phyloP scores from a whole-genome alignment of 495 filamentous ascomycete genomes.

The Xylaria acuta region DNA sequence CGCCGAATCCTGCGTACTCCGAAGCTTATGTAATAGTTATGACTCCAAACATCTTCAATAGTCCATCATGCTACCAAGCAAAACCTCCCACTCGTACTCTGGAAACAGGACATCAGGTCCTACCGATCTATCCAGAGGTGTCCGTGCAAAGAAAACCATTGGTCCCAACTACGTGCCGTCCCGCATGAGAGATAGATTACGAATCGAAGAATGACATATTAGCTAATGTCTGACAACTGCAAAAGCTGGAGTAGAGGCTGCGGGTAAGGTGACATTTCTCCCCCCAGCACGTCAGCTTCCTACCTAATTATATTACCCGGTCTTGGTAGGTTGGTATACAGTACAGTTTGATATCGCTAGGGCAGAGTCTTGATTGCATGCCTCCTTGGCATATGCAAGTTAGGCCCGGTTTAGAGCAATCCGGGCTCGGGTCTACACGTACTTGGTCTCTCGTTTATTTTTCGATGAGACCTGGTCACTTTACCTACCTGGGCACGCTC shows the following conservation, averaged over 20 bases:
- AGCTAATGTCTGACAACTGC: not conserved
- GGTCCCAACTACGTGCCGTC: conserved; percentile 1
- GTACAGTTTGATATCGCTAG: conserved; percentile 5
- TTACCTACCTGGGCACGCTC: not conserved
- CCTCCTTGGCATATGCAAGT: not conserved
- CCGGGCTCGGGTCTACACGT: not conserved
- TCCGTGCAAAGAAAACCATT: not conserved
- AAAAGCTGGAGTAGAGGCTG: not conserved
- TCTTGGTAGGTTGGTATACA: not conserved
- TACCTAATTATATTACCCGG: not conserved
- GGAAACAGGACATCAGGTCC: not conserved
- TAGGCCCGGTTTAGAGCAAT: not conserved
- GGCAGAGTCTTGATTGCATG: conserved; percentile 9
- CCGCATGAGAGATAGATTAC: conserved; percentile 17
- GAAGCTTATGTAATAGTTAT: not conserved
- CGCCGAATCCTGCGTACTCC: not conserved
- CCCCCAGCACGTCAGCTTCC: not conserved
- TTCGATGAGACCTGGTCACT: not conserved
- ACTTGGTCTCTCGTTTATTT: not conserved
- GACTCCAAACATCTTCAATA: not conserved
- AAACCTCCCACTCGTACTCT: not conserved
- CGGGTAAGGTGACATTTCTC: conserved; percentile 6
- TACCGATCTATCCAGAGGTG: not conserved
- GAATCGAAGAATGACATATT: not conserved
- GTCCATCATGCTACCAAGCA: not conserved